Conservation (phyloP, 129 eudicot species). For the Apium graveolens region DNA sequence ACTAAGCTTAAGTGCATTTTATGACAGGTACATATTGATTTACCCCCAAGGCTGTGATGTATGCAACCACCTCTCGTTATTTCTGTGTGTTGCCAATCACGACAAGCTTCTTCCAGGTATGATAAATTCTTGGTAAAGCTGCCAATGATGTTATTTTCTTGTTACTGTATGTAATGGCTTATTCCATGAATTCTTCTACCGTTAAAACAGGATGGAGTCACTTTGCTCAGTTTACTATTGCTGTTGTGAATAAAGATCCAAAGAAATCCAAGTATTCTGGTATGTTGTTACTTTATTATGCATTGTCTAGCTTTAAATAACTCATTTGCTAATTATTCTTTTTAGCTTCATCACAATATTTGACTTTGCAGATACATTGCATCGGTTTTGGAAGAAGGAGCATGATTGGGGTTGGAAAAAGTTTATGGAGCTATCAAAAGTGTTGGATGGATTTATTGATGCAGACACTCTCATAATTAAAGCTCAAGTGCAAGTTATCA, state of each 20-base stretch:
- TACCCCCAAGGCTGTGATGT: constrained; percentile 99
- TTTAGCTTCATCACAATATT: not conserved
- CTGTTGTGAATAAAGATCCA: constrained; percentile 97
- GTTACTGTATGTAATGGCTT: not conserved
- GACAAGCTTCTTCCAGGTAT: constrained; percentile 98
- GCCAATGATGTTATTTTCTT: not conserved
- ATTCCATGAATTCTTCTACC: not conserved
- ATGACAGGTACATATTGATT: constrained; percentile 87
- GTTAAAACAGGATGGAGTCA: constrained; percentile 85
- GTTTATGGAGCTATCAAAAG: constrained; percentile 93
- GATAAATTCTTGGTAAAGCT: not conserved
- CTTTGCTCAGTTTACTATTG: constrained; percentile 95
- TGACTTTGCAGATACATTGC: constrained; percentile 69
- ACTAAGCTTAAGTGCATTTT: not conserved
- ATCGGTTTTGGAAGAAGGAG: constrained; percentile 97
- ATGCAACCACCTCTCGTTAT: constrained; percentile 90
- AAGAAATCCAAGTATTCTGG: constrained; percentile 97
- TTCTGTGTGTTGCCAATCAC: constrained; percentile 97
- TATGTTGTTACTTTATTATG: constrained; percentile 13
- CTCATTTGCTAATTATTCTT: not conserved
- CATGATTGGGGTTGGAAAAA: constrained; percentile 99
- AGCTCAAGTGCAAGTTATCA: constrained; percentile 99
- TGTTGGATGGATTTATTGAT: constrained; percentile 90
- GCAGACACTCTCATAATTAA: constrained; percentile 80
- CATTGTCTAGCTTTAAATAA: not conserved